Base-by-base conservation (phyloP, 768 basidiomycete genomes). In the Coprinopsis cinerea region DNA sequence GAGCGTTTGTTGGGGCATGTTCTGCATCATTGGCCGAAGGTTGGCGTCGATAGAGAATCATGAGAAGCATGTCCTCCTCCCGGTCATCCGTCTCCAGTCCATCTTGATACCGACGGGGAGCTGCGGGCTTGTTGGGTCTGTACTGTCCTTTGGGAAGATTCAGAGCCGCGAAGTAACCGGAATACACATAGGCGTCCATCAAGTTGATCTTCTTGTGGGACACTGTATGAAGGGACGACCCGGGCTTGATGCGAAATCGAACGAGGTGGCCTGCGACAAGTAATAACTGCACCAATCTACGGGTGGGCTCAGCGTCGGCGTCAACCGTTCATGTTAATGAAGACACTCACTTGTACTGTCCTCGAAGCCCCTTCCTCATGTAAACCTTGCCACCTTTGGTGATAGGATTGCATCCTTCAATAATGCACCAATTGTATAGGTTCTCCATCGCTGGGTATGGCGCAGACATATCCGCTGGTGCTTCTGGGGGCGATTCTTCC, bases 81-180 rank as follows among this genome's bases (percentile, higher is more conserved):
- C 78, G 75, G 57, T 98, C 94, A 54, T 90, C 79, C 10, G 83
- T 82, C 66, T 95, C 89, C 10, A 98, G 71, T 1, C 94, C 94
- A 60, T 98, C 95, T 48, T 83, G 76, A 62, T 96, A 97, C 40
- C 89, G 81, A 9, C 90, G 79, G 1, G 90, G 80, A 26, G 76
- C 66, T 7, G 71, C 64, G 1, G 69, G 66, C 14, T 65, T 67
- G 57, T 80, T 74, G 3, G 83, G 77, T 39, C 68, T 67, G 61
- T 79, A 85, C 60, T 89, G 79, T n/a, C 78, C 78, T 43, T 69
- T 66, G 4, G 82, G 82, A 27, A 89, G 72, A 14, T 77, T 72
- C 55, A 79, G 75, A 17, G 83, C 80, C 17, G 88, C 88, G 49
- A 90, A 73, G 60, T 86, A 85, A 7, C 94, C 93, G n/a, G 92